Base-by-base conservation (phyloP, 2,329 filamentous ascomycete genomes). In the Penicillium fuscoglaucum region DNA sequence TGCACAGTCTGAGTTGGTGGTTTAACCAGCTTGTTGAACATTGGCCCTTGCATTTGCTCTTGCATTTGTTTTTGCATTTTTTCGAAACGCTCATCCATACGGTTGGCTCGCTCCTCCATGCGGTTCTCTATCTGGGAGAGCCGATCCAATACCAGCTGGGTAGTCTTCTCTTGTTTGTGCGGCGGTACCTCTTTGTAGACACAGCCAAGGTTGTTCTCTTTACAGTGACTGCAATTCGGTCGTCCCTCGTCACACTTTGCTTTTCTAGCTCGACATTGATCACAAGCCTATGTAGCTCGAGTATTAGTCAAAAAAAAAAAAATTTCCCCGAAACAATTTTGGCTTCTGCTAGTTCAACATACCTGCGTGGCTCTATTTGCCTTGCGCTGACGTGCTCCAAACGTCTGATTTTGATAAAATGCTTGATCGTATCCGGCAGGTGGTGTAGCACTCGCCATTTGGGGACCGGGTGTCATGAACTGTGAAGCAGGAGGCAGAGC, bases 171-270 rank as follows among this genome's bases (percentile, higher is more conserved):
- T 60, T 78, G 76, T 90, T 96, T 93, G 71, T 96, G 95, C 17
- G 91, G 91, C 24, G 91, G 90, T 6, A 95, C 89, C 70, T 97
- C 93, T 64, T 93, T 87, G 74, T 97, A 98, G 74, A 90, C 88
- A 79, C 91, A 99, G 53, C 87, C 83, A 33, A 91, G 83, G 64
- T 84, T 87, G 72, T 96, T 96, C 66, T 98, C 93, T 68, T 89
- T 89, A 74, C 95, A 99, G 68, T 87, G 86, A 40, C 88, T 91
- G 71, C 91, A 93, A 68, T 90, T 89, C 2, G 90, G 92, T 64
- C 89, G 87, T 12, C 87, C 87, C 79, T 96, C 92, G 68, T 96
- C 91, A 72, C 92, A 96, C 76, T 96, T 96, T 15, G 91, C 91
- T 75, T 96, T 96, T 40, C 93, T 83, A 60, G 90, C 84, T 58